Percentiles rank a stretch among this genome's conserved stretches.
Evolutionary conservation across 805 yeast species (phyloP).

Genomic region (Wickerhamomyces bisporus): DNA sequence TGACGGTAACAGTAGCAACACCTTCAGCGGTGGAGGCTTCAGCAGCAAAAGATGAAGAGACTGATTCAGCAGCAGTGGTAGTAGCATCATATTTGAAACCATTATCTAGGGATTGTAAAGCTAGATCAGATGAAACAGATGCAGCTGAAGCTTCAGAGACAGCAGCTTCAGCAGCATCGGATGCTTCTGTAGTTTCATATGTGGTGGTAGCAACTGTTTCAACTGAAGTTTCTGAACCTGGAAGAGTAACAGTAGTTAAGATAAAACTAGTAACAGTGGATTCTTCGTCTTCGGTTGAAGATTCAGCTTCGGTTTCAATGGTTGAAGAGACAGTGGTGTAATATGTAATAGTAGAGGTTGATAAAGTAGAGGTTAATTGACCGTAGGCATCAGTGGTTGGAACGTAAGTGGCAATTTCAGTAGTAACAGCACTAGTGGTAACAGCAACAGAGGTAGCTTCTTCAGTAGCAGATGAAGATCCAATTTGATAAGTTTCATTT

Average conservation of each 20-base stretch:
- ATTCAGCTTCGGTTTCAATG: constrained; percentile 2
- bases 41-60: constrained; percentile 4
- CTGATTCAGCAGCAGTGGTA: background rate
- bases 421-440: constrained; percentile 10
- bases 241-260: constrained; percentile 6
- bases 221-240: constrained; percentile 1
- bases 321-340: constrained; percentile 12
- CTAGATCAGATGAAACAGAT: background rate
- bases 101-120: background rate
- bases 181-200: too few relatives aligned
- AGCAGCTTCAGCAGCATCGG: constrained; percentile 1
- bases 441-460: background rate
- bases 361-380: constrained; percentile 9
- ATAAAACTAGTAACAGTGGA: constrained; percentile 5
- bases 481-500: constrained; percentile 5
- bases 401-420: constrained; percentile 16
- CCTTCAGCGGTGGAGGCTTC: constrained; percentile 3
- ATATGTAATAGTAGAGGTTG: constrained; percentile 13
- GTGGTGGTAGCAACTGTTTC: background rate
- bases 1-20: constrained; percentile 9
- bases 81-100: background rate
- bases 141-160: background rate
- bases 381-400: constrained; percentile 21
- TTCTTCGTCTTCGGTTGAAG: constrained; percentile 5
- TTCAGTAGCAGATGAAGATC: background rate